Base-by-base conservation (phyloP, 2,329 filamentous ascomycete species). In the Hypoxylon sp. region DNA sequence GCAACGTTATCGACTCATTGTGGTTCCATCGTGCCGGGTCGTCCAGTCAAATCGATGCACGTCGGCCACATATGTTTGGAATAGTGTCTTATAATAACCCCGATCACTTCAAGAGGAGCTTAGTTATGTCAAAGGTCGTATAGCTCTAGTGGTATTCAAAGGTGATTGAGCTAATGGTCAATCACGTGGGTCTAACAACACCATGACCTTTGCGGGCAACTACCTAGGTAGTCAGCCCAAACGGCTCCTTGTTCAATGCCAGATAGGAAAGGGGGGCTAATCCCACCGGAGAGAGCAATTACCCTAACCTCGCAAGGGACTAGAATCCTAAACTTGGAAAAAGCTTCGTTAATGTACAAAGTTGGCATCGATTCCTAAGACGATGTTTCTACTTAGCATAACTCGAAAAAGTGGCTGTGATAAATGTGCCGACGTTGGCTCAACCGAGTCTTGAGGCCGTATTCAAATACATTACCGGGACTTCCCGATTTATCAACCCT, bases 1-100 rank as follows among this genome's bases (percentile, higher is more conserved):
- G 31, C 19, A 50, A 50, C 33, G 46, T 26, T 59, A n/a, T 59
- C 56, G 47, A 51, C 33, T 58, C 46, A 42, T 39, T 50, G n/a
- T 59, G 33, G 44, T 50, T 22, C 46, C 33, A 42, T 51, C 46
- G 5, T 59, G 11, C 17, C 22, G 19, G 33, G 14, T 31, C 24
- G 10, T 29, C 56, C 56, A 50, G 50, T 47, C 46, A 42, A 19
- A 51, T 50, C 33, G 14, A 51, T 42, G 56, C 47, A 59, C 54
- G 54, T 59, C 33, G 56, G 31, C 17, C 31, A n/a, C 44, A 44
- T 44, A 19, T 44, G 24, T 8, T 24, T 5, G 33, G 22, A 24
- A 29, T 13, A 11, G 35, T n/a, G 46, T 58, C 13, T 19, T 51
- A 42, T 48, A 39, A 56, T 46, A 17, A 22, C 31, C 19, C 14